phyloP scores from a whole-genome alignment of 2,329 filamentous ascomycete species.

The Neoscytalidium dimidiatum region DNA sequence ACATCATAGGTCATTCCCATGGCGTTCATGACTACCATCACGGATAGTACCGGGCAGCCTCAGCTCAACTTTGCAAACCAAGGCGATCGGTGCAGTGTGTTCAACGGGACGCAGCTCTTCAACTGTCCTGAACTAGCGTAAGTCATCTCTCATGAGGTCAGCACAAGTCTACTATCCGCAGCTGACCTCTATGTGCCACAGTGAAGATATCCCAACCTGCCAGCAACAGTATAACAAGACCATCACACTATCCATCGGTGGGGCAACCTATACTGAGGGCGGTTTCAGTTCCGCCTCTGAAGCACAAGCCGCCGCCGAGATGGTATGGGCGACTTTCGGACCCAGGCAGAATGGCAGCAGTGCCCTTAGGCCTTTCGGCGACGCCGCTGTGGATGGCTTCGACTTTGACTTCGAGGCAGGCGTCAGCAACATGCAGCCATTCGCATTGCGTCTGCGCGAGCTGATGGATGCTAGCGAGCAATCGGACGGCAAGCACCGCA shows the following conservation, averaged over 20 bases:
- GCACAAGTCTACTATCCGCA: neutral
- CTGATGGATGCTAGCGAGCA: slow-evolving; percentile 55
- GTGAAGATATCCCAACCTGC: slow-evolving; percentile 57
- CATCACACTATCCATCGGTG: slow-evolving; percentile 71
- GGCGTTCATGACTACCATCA: slow-evolving; percentile 63
- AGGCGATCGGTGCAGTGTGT: slow-evolving; percentile 61
- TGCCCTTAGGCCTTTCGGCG: slow-evolving; percentile 66
- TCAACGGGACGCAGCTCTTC: slow-evolving; percentile 59
- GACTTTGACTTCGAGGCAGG: slow-evolving; percentile 73
- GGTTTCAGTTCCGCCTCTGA: slow-evolving; percentile 52
- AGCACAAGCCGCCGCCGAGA: slow-evolving; percentile 53
- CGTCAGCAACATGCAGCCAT: slow-evolving; percentile 61
- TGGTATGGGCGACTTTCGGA: slow-evolving; percentile 72
- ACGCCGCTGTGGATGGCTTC: slow-evolving; percentile 69
- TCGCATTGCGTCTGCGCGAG: slow-evolving; percentile 59
- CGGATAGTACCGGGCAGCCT: slow-evolving; percentile 50
- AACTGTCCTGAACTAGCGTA: slow-evolving; percentile 67
- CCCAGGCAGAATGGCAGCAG: slow-evolving; percentile 47
- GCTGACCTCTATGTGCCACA: slow-evolving; percentile 23
- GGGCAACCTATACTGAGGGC: slow-evolving; percentile 68
- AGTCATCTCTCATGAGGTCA: slow-evolving; percentile 25
- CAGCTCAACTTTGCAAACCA: slow-evolving; percentile 67
- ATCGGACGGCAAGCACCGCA: slow-evolving; percentile 50
- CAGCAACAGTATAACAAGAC: slow-evolving; percentile 66
- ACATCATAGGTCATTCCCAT: slow-evolving; percentile 57